Base-by-base conservation (phyloP, 2,329 filamentous ascomycete species). In the Sclerotiophoma versabilis region DNA sequence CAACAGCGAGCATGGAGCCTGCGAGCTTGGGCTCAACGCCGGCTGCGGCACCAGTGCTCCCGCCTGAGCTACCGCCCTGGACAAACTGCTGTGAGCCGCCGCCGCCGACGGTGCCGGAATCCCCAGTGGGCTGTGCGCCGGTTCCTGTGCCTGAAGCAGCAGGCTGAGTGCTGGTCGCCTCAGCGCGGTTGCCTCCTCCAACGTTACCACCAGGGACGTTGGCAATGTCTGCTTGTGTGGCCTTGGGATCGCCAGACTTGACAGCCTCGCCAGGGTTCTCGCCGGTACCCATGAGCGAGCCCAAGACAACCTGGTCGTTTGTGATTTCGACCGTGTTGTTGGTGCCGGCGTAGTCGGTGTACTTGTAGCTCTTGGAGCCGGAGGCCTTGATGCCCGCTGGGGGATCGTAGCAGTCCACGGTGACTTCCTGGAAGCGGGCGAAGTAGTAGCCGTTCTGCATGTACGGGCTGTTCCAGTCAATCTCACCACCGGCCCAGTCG, bases 401-500 rank as follows among this genome's bases (percentile, higher is more conserved):
- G 3, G 91, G 87, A 64, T 93, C 83, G 81, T 90, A 98, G 87
- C 95, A 99, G 63, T 92, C 79, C 29, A 98, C 87, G n/a, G 80
- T 83, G 55, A 99, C 85, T 49, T 92, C 86, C 49, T 86, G 82
- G 67, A 97, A 85, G 36, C 84, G 85, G 48, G 92, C 90, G 73
- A 89, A 97, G 81, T 95, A 96, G 82, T 97, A 98, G 26, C 91
- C 91, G 70, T 91, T 83, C 78, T 91, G 80, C 81, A 98, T 93
- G 76, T 96, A 90, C 17, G 82, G 79, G 61, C 84, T 86, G 72
- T 90, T 80, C 93, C 95, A 99, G 81, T 96, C 84, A 60, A 99
- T 93, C 46, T 84, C 79, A 66, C 95, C 95, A 70, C 95, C 95
- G 15, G 93, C 91, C 95, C 95, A 99, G 48, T 87, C 82, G 62